These are phyloP conservation scores for Barbarea vulgaris DNA, from an alignment of 345 rosid genomes.

Conservation along the genomic window DNA sequence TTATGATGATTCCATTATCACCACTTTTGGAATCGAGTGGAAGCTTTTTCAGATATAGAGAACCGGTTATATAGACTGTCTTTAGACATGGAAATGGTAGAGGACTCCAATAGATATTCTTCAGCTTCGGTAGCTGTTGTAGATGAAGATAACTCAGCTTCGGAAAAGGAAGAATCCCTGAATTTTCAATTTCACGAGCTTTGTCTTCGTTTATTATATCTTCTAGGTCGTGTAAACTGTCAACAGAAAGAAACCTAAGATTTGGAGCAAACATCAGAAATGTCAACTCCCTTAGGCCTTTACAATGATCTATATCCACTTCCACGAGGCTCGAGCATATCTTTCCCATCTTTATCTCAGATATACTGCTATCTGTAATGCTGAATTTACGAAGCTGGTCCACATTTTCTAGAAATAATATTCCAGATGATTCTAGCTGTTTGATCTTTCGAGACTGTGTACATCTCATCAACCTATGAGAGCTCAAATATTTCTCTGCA, in stretches of 20 bases:
- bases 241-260: not conserved
- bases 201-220: constrained; percentile 31
- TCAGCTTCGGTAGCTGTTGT: not conserved
- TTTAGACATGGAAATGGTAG: constrained; percentile 3
- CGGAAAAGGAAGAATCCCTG: constrained; percentile 6
- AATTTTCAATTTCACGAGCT: not conserved
- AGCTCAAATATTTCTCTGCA: not conserved
- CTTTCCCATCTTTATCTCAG: constrained; percentile 10
- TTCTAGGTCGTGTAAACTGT: not conserved
- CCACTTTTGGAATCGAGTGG: constrained; percentile 16
- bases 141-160: too few relatives aligned
- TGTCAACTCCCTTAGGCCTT: constrained; percentile 6
- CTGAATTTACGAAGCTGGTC: not conserved
- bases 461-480: constrained; percentile 3
- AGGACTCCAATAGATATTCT: constrained; percentile 23
- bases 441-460: not conserved
- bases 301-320: rapidly evolving
- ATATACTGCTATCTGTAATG: rapidly evolving
- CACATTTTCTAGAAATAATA: not conserved
- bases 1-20: not conserved
- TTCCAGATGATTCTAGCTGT: not conserved
- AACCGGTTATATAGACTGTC: rapidly evolving
- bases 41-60: constrained; percentile 20
- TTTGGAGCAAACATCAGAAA: constrained; percentile 23
- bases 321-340: not conserved